A percentile compares a stretch with the other conserved stretches of the same genome.
phyloP scores from a whole-genome alignment of 2,329 filamentous ascomycete species.

The Fusarium sp. region DNA sequence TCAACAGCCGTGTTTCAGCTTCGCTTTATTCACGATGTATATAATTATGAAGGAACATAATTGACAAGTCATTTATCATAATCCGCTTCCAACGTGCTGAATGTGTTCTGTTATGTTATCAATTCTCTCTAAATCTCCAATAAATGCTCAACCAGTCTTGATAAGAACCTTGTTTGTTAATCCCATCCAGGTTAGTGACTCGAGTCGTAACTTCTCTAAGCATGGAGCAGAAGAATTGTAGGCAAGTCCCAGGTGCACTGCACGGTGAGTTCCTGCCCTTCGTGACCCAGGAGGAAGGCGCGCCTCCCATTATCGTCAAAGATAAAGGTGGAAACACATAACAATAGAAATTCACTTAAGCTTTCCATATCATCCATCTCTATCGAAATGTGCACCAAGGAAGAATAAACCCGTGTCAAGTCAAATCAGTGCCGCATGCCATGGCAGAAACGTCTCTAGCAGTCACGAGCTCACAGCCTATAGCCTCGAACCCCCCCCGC shows the following conservation, averaged over 20 bases:
- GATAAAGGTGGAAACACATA: not conserved
- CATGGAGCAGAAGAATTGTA: not conserved
- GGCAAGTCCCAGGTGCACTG: not conserved
- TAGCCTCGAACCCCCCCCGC: conserved; percentile 22
- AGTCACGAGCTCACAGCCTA: not conserved
- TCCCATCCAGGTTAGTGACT: not conserved
- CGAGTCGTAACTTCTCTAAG: not conserved
- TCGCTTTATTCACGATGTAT: not conserved
- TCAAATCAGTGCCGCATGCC: not conserved
- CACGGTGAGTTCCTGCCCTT: not conserved
- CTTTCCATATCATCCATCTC: not conserved
- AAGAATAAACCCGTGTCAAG: not conserved
- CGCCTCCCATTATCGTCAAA: not conserved
- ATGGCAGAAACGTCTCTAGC: conserved; percentile 4
- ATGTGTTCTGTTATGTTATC: not conserved
- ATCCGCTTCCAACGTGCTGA: not conserved
- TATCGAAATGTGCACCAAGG: not conserved
- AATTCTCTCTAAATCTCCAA: not conserved
- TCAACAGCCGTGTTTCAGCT: not conserved
- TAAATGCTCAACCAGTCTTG: too few species aligned
- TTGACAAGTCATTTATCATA: not conserved
- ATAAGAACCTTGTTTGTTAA: too few species aligned
- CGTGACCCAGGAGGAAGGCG: not conserved
- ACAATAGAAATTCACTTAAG: not conserved
- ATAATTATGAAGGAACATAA: not conserved